Percentiles rank a stretch among this genome's conserved stretches.
Evolutionary conservation across 768 basidiomycete species (phyloP).

Genomic region (Phylloporus arenicola): DNA sequence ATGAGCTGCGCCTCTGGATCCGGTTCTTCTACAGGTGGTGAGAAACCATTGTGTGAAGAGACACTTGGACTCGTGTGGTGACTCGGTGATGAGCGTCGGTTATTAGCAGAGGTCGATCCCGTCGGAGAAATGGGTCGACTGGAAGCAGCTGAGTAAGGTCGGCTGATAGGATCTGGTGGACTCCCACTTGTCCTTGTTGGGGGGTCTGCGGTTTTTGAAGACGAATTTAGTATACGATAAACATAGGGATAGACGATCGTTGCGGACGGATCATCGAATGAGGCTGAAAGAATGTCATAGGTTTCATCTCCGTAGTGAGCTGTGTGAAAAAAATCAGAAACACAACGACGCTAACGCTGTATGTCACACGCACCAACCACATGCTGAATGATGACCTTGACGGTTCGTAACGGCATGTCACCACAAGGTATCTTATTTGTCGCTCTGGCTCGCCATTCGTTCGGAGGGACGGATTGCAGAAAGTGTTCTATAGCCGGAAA

Average conservation of each 20-base stretch:
- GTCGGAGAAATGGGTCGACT: constrained; percentile 71
- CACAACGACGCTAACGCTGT: constrained; percentile 1
- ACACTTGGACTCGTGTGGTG: constrained; percentile 65
- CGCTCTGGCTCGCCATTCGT: constrained; percentile 91
- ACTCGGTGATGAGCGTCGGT: constrained; percentile 53
- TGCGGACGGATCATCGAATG: constrained; percentile 96
- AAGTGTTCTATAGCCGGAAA: constrained; percentile 94
- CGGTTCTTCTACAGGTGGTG: constrained; percentile 65
- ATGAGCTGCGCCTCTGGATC: constrained; percentile 83
- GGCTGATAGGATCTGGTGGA: constrained; percentile 35
- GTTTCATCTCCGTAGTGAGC: constrained; percentile 85
- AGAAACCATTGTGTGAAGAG: constrained; percentile 53
- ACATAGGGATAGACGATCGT: constrained; percentile 96
- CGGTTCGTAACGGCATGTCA: constrained; percentile 95
- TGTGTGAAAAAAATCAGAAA: constrained; percentile 24
- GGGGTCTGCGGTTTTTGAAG: constrained; percentile 38
- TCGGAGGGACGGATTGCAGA: constrained; percentile 87
- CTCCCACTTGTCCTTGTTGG: constrained; percentile 19
- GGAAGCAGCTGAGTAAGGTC: constrained; percentile 53
- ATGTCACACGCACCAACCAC: constrained; percentile 71
- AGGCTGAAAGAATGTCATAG: constrained; percentile 82
- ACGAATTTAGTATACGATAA: constrained; percentile 82
- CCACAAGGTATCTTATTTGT: constrained; percentile 90
- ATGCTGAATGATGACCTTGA: constrained; percentile 98
- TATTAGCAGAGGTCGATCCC: constrained; percentile 51